Percentiles rank a stretch among this genome's conserved stretches.
These are phyloP conservation scores for Endoconidiophora polonica DNA, from an alignment of 2,329 filamentous ascomycete genomes.

Conservation along the genomic window DNA sequence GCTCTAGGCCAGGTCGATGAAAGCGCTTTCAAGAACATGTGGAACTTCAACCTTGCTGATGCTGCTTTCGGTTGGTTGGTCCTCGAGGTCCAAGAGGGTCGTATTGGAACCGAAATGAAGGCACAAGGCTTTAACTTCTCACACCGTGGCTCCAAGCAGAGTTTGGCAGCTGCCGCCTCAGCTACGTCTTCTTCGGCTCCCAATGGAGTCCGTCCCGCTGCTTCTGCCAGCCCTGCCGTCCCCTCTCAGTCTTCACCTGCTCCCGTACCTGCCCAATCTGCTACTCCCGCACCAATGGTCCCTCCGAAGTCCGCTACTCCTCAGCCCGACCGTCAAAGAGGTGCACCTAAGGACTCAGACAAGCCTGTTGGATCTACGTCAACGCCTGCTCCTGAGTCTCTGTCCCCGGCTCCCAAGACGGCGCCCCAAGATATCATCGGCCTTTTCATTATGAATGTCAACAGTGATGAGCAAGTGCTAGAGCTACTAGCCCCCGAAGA, in stretches of 20 bases:
- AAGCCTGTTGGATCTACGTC: slow-evolving; percentile 26
- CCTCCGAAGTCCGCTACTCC: slow-evolving; percentile 32
- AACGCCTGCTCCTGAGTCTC: slow-evolving; percentile 31
- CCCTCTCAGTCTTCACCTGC: slow-evolving; percentile 19
- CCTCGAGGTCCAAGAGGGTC: slow-evolving; percentile 82
- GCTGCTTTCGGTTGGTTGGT: slow-evolving; percentile 94
- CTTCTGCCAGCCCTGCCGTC: slow-evolving; percentile 18
- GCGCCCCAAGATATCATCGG: slow-evolving; percentile 55
- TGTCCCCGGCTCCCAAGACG: slow-evolving; percentile 41
- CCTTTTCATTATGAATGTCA: slow-evolving; percentile 78
- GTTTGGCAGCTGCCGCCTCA: slow-evolving; percentile 21
- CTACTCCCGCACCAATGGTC: slow-evolving; percentile 21
- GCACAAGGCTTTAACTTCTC: slow-evolving; percentile 99
- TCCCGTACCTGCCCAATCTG: slow-evolving; percentile 14
- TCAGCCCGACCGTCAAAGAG: slow-evolving; percentile 30
- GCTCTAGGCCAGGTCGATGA: slow-evolving; percentile 85
- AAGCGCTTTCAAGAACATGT: slow-evolving; percentile 99
- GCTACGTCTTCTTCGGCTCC: slow-evolving; percentile 14
- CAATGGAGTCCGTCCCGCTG: not conserved
- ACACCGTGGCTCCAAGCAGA: slow-evolving; percentile 75
- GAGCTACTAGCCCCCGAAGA: slow-evolving; percentile 74
- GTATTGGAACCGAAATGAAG: slow-evolving; percentile 96
- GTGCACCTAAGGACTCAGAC: slow-evolving; percentile 36
- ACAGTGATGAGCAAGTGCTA: slow-evolving; percentile 65
- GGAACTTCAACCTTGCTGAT: slow-evolving; percentile 98